phyloP scores from a whole-genome alignment of 2,329 filamentous ascomycete genomes.

The Sclerotinia glacialis region DNA sequence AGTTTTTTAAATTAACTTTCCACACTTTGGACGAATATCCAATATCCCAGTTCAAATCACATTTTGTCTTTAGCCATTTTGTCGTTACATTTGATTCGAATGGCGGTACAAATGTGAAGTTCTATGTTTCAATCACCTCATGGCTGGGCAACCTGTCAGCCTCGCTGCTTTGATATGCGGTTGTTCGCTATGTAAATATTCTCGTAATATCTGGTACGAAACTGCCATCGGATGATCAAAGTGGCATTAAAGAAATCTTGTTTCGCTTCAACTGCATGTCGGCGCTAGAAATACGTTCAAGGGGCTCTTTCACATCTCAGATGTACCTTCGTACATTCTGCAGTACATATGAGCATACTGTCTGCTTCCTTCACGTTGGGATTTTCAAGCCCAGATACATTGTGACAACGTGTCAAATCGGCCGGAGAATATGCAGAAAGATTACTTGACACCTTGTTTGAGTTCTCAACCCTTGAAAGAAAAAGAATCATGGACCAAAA shows the following conservation, averaged over 20 bases:
- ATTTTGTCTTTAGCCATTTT: not conserved
- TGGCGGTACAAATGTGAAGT: not conserved
- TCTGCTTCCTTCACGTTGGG: not conserved
- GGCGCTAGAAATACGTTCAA: slow-evolving; percentile 1
- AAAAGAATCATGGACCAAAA: not conserved
- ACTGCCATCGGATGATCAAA: not conserved
- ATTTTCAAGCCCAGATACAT: not conserved
- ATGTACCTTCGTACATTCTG: slow-evolving; percentile 5
- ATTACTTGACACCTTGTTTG: not conserved
- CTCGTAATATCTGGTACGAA: not conserved
- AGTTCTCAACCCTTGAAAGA: not conserved
- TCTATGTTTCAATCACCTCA: not conserved
- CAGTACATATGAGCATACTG: not conserved
- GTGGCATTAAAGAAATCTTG: not conserved
- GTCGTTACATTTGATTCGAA: not conserved
- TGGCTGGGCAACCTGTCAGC: slow-evolving; percentile 4
- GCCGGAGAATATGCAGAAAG: not conserved
- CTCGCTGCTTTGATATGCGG: not conserved
- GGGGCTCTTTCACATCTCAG: not conserved
- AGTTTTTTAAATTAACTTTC: not conserved
- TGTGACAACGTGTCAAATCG: slow-evolving; percentile 12
- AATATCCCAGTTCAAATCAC: not conserved
- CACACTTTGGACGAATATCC: not conserved
- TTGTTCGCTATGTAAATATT: not conserved
- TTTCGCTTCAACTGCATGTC: slow-evolving; percentile 6